Conservation (phyloP, 306 rosid genomes). For the Citrullus mucosospermus region DNA sequence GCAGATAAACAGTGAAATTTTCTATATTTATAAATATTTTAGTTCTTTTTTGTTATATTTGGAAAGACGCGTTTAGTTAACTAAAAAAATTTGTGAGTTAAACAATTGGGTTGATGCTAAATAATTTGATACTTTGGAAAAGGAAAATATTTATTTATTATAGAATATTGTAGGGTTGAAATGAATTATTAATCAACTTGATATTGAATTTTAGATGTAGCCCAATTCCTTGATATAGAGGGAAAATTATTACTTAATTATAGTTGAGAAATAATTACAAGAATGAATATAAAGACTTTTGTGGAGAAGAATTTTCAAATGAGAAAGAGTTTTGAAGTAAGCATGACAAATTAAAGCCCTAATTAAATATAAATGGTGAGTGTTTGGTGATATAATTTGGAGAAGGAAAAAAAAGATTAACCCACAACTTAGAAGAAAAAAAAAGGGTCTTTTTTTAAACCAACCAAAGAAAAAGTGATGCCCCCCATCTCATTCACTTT, state of each 20-base stretch:
- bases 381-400: slow-evolving; percentile 1
- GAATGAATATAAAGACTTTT: not conserved
- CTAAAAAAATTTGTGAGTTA: not conserved
- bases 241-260: not conserved
- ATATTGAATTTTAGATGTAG: not conserved
- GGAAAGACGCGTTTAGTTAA: not conserved
- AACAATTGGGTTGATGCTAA: not conserved
- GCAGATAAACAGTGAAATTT: too few relatives aligned
- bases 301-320: not conserved
- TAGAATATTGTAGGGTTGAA: not conserved
- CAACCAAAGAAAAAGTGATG: not conserved
- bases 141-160: not conserved
- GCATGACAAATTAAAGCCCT: not conserved
- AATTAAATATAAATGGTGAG: not conserved
- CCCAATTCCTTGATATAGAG: not conserved
- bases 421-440: not conserved
- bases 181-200: not conserved
- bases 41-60: too few relatives aligned
- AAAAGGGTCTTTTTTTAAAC: not conserved
- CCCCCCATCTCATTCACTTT: not conserved
- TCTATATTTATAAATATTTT: too few relatives aligned
- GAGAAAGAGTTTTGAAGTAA: not conserved
- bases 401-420: not conserved
- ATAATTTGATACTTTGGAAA: not conserved
- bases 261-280: not conserved